Base-by-base conservation (phyloP, 805 yeast genomes). In the Candida coquimbonensis region DNA sequence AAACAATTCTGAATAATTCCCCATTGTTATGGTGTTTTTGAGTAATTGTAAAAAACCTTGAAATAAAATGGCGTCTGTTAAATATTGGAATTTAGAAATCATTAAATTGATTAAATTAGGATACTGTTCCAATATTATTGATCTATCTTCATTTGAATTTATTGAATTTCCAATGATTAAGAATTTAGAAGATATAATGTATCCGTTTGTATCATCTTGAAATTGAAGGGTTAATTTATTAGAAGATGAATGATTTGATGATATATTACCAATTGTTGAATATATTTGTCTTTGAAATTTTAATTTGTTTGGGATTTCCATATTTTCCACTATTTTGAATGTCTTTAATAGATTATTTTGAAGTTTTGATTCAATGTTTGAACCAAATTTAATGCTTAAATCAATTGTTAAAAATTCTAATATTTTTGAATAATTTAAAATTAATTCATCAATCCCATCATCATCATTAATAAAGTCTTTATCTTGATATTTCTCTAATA, bases 261-360 rank as follows among this genome's bases (percentile, higher is more conserved):
- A 59, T 9, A 60, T 50, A 40, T 59, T 59, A 1, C 64, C 64
- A 39, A 55, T 51, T 1, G 62, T 38, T 3, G 55, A 54, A 38
- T 41, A 56, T 9, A 60, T 19, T 25, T 50, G 50, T 40, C 64
- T 51, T 35, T 56, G 54, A 9, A 45, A 51, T 12, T 40, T 48
- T 9, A 56, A 27, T 33, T 48, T 55, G 24, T 55, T 56, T 7
- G 47, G 51, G n/a, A 59, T 42, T 29, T 52, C 57, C 36, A 49
- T 32, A 1, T 47, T 40, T 12, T 43, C 44, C 2, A 53, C 12
- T 0, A 7, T 7, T 9, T 36, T 36, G 6, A 58, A 45, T 3
- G 52, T 13, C 5, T 41, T 33, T 5, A 53, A 17, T n/a, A 54
- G 29, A 1, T 31, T 17, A 1, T 5, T 26, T 34, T 54, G 59